Base-by-base conservation (phyloP, 1,139 yeast genomes). In the Kurtzmaniella quercitrusa region DNA sequence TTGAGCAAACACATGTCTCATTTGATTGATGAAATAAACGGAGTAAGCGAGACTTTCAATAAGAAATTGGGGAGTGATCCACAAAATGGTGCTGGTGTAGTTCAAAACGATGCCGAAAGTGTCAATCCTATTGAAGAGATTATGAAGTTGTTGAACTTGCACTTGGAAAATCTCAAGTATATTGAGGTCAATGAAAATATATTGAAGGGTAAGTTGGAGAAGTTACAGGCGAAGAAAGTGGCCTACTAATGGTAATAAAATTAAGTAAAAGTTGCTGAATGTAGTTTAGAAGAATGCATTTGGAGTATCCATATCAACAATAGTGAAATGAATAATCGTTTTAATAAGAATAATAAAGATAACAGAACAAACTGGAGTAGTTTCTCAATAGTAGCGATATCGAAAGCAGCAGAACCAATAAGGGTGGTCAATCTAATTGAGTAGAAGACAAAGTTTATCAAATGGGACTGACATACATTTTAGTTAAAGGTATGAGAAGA, bases 111-210 rank as follows among this genome's bases (percentile, higher is more conserved):
- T 9, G 44, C 44, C 19, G 60, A 52, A 34, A 36, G 15, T 8
- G 15, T 6, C 3, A 85, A 81, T 48, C 84, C 66, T 57, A 80
- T 62, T 59, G 86, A 73, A 55, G 83, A 78, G 55, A 79, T 93
- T 50, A 84, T 94, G 40, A 85, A 83, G 62, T 74, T 94, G 50
- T 76, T 93, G 60, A 91, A 93, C 59, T 79, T 90, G 41, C 98
- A 93, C 62, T 71, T 93, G 61, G 94, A 91, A 51, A 89, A 95
- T 51, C 75, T 93, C 63, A 89, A 84, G 60, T 91, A 93, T 73
- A 80, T 93, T 46, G 96, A 93, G 57, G 75, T 75, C 47, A 78
- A 82, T 48, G 89, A 95, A 47, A 75, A 75, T 17, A 70, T 71
- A 34, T 72, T 93, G 57, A 87, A 85, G 59, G 77, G 78, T 37